Evolutionary conservation across 805 yeast genomes (phyloP), one percentile per base, ranked within the genome.

Genomic region (Saccharomyces jurei): DNA sequence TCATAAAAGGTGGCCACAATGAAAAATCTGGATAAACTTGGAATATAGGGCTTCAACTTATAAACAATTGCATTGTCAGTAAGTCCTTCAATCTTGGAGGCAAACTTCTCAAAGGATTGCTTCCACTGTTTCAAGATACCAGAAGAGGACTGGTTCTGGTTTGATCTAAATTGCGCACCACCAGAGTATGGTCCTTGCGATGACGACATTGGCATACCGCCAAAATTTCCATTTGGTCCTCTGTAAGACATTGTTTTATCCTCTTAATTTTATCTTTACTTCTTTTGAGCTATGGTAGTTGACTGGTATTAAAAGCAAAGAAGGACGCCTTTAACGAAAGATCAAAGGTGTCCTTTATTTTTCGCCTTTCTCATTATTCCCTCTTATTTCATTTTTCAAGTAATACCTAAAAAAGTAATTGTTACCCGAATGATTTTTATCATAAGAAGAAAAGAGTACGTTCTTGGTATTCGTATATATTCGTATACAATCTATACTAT

Each of bases 1-100:
- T 92, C 99, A 61, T 83, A 81, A 68, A 91, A 92, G 0, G 99
- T 92, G 51, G 96, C 96, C 55, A 92, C 96, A 58, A 92, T 91
- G 60, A 92, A 81, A 57, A 88, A 82, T 56, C 98, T 80, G 41
- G 97, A 97, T 62, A 94, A 81, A 26, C 84, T 82, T 9, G 98
- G 97, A 50, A 91, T 85, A 64, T 82, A 85, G 0, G 94, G 94
- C 68, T 80, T 85, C 49, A 84, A 66, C 51, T 58, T 61, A 28
- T 52, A 81, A 74, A 60, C 77, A 69, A 52, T 73, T 62, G 74
- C 81, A 71, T 52, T 73, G 69, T 73, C 86, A 79, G 64, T 81
- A 68, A 56, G 70, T 56, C 58, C 80, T 63, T 86, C 91, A 36
- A 82, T 74, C 54, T 74, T 73, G 58, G 79, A 78, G 36, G 84